A percentile compares a stretch with the other conserved stretches of the same genome.
Evolutionary conservation across 2,329 filamentous ascomycete species (phyloP).

Genomic region (Parascedosporium putredinis): DNA sequence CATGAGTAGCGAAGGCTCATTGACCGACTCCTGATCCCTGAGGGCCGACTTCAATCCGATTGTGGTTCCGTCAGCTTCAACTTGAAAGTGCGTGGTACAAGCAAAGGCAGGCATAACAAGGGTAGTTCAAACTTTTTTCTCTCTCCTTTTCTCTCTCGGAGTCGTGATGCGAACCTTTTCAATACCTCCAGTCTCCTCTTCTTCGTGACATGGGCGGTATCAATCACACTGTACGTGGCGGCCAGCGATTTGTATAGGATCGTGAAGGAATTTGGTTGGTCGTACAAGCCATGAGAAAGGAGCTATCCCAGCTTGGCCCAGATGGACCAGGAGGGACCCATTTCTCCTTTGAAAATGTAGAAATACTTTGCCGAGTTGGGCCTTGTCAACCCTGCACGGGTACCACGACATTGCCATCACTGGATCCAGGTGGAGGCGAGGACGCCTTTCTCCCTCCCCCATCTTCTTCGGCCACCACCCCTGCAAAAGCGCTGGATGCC

Average conservation of each 20-base stretch:
- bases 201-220: neutral
- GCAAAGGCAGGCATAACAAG: no score
- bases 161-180: no score
- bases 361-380: neutral
- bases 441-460: neutral
- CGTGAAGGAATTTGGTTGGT: neutral
- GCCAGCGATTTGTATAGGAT: neutral
- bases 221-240: neutral
- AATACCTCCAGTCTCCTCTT: neutral
- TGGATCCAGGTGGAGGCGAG: neutral
- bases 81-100: no score
- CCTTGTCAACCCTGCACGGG: neutral
- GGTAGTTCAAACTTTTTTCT: no score
- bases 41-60: no score
- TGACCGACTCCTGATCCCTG: no score
- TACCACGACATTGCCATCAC: neutral
- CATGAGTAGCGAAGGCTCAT: no score
- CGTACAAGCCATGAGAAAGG: neutral
- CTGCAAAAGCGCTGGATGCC: constrained; percentile 6
- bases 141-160: no score
- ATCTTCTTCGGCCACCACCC: constrained; percentile 7
- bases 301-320: neutral
- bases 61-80: no score
- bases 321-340: neutral
- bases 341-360: neutral